Evolutionary conservation across 2,329 filamentous ascomycete genomes (phyloP).

Genomic region (Botryosphaeria dothidea): DNA sequence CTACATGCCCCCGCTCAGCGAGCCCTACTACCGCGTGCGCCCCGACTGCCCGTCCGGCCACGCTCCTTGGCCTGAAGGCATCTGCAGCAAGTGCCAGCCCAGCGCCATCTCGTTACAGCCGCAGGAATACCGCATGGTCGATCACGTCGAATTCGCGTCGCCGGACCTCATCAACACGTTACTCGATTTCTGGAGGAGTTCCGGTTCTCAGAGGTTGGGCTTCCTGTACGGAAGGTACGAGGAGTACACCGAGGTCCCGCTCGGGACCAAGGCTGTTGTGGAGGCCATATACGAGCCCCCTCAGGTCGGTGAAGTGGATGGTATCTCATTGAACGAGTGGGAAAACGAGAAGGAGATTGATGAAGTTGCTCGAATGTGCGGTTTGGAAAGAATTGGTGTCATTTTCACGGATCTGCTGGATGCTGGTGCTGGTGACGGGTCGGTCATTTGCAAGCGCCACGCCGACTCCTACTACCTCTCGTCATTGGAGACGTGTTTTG

Average conservation of each 20-base stretch:
- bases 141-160: conserved; percentile 94
- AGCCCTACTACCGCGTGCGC: conserved; percentile 89
- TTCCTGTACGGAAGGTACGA: conserved; percentile 90
- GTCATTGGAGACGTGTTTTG: conserved; percentile 88
- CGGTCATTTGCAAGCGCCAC: conserved; percentile 91
- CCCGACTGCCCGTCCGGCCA: conserved; percentile 91
- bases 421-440: conserved; percentile 76
- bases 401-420: conserved; percentile 94
- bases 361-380: conserved; percentile 77
- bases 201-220: conserved; percentile 80
- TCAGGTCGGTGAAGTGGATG: conserved; percentile 85
- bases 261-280: conserved; percentile 92
- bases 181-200: conserved; percentile 87
- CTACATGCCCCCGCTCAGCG: conserved; percentile 91
- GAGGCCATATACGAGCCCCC: conserved; percentile 97
- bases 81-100: conserved; percentile 97
- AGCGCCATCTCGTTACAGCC: conserved; percentile 95
- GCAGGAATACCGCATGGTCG: conserved; percentile 93
- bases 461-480: conserved; percentile 93
- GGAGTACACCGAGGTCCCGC: conserved; percentile 87
- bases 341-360: conserved; percentile 81
- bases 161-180: conserved; percentile 84
- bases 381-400: conserved; percentile 83
- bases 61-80: conserved; percentile 90
- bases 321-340: conserved; percentile 82